Percentiles rank a stretch among this genome's conserved stretches.
Conservation (phyloP, 2,329 filamentous ascomycete genomes). For the Sporothrix sp. region DNA sequence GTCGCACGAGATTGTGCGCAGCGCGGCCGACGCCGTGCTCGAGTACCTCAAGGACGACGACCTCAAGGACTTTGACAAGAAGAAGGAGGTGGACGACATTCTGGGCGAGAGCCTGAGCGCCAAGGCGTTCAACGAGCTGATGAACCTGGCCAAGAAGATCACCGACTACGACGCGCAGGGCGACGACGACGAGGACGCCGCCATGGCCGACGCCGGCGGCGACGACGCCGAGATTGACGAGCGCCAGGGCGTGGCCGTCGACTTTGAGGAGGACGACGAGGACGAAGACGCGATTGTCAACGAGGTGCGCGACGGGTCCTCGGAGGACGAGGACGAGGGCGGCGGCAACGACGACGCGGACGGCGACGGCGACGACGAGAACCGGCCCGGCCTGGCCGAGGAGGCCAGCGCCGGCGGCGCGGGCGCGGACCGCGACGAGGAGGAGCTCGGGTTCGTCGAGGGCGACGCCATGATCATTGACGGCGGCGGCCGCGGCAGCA, state of each 20-base stretch:
- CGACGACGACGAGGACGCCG: conserved; percentile 88
- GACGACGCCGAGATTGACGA: conserved; percentile 78
- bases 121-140: conserved; percentile 92
- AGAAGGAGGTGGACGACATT: conserved; percentile 93
- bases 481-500: conserved; percentile 35
- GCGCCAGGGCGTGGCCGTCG: conserved; percentile 90
- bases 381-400: conserved; percentile 44
- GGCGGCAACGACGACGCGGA: conserved; percentile 68
- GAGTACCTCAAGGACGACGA: conserved; percentile 93
- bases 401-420: conserved; percentile 41
- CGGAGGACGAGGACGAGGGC: conserved; percentile 71
- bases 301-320: conserved; percentile 81
- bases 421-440: conserved; percentile 38
- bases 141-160: conserved; percentile 96
- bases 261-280: conserved; percentile 85
- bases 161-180: conserved; percentile 97
- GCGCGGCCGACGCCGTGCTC: conserved; percentile 82
- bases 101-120: conserved; percentile 71
- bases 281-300: conserved; percentile 70
- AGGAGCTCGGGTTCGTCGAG: conserved; percentile 41
- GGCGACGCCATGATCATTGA: conserved; percentile 80
- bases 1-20: conserved; percentile 80
- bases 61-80: conserved; percentile 95
- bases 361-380: conserved; percentile 46
- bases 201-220: conserved; percentile 52